Percentiles rank a stretch among this genome's conserved stretches.
phyloP scores from a whole-genome alignment of 108 stramenopile genomes.

The Fistulifera solaris region DNA sequence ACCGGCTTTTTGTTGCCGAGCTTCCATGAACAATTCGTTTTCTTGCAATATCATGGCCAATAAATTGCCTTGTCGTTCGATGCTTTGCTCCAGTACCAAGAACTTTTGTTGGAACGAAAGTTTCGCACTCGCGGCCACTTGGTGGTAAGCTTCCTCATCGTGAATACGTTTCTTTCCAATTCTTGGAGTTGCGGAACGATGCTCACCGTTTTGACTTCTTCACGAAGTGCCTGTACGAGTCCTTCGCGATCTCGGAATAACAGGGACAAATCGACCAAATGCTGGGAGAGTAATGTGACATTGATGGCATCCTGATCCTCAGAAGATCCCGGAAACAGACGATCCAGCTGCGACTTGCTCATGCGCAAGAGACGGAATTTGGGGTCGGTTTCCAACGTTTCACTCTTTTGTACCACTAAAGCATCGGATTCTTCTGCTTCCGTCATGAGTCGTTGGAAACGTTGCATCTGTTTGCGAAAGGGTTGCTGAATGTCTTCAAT shows the following conservation, averaged over 20 bases:
- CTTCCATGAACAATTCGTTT: conserved; percentile 34
- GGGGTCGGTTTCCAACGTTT: conserved; percentile 19
- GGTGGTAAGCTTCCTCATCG: background rate
- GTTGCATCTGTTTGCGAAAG: conserved; percentile 20
- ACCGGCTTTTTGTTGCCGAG: background rate
- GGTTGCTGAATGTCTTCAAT: conserved; percentile 21
- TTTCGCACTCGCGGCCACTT: background rate
- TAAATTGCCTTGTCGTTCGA: conserved; percentile 25
- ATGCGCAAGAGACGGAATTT: conserved; percentile 19
- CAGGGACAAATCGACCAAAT: conserved; percentile 24
- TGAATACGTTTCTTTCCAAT: conserved; percentile 5
- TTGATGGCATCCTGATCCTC: conserved; percentile 7
- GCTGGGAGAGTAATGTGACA: conserved; percentile 14
- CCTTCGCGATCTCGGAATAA: conserved; percentile 25
- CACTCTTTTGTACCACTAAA: conserved; percentile 17
- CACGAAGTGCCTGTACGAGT: conserved; percentile 13
- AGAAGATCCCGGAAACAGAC: conserved; percentile 4
- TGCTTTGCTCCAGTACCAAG: conserved; percentile 17
- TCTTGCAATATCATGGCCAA: conserved; percentile 27
- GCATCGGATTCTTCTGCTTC: conserved; percentile 35
- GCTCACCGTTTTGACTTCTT: conserved; percentile 18
- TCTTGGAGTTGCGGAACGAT: conserved; percentile 13
- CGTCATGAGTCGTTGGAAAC: conserved; percentile 22
- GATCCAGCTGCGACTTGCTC: conserved; percentile 32
- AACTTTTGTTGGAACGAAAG: conserved; percentile 9